phyloP scores from a whole-genome alignment of 257 asterid genomes.

The Parsonsia alboflavescens region DNA sequence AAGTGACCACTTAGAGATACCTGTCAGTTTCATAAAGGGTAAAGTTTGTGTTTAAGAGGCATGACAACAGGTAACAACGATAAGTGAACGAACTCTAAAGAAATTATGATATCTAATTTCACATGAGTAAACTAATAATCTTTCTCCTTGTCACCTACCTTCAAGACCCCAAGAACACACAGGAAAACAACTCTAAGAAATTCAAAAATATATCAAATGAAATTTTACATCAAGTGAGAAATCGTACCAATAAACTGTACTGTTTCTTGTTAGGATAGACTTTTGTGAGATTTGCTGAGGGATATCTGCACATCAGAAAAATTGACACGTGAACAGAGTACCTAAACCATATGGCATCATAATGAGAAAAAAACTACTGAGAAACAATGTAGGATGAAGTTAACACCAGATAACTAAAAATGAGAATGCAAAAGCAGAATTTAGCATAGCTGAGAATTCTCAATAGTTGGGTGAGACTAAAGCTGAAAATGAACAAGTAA shows the following conservation, averaged over 20 bases:
- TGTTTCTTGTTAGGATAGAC: conserved; percentile 48
- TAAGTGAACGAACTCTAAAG: not conserved
- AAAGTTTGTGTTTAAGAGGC: not conserved
- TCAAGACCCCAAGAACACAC: not conserved
- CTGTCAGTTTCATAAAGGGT: conserved; percentile 38
- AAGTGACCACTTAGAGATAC: conserved; percentile 90
- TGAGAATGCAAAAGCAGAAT: not conserved
- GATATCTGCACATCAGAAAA: conserved; percentile 39
- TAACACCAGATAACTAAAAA: not conserved
- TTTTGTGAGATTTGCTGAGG: conserved; percentile 29
- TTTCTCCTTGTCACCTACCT: not conserved
- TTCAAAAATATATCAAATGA: not conserved
- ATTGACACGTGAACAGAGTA: not conserved
- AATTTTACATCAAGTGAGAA: not conserved
- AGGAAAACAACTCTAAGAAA: not conserved
- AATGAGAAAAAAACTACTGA: not conserved
- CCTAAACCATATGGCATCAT: not conserved
- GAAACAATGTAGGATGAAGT: not conserved
- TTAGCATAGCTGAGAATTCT: not conserved
- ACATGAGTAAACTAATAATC: not conserved
- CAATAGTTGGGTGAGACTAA: not conserved
- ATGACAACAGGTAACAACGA: not conserved
- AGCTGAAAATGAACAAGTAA: not conserved
- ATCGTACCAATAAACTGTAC: conserved; percentile 60
- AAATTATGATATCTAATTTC: not conserved